Evolutionary conservation across 208 protist genomes (phyloP), one percentile per base, ranked within the genome.

Genomic region (Naegleria gruberi): DNA sequence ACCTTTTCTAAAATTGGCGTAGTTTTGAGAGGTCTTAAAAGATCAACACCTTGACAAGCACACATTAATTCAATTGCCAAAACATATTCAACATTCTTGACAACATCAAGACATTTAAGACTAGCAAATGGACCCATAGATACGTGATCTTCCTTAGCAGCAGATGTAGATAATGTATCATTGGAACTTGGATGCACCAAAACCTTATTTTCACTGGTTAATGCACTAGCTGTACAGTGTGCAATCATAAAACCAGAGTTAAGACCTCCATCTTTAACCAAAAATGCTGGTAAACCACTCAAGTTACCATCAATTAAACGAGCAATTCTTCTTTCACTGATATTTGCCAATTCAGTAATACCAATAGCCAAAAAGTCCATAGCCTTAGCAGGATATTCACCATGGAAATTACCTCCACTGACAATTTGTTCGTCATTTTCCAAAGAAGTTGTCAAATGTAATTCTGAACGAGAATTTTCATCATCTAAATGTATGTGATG

Each of bases 221-320:
- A 92, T 34, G 96, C 93, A 19, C 96, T 95, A 17, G 95, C 93
- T 12, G 96, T 97, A 89, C 93, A 97, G 77, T 98, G 96, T 0
- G 95, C 94, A 90, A 98, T 98, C 96, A 98, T 98, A 82, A 96
- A 98, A 43, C 96, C 96, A 34, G 92, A 95, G 65, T 98, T 96
- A 7, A 98, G 87, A 44, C 96, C 96, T 47, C 94, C 94, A 30
- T 96, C 89, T 45, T 93, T 34, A 0, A 97, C 94, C 30, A 98
- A 91, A 86, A 98, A 98, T 8, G 96, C 93, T 7, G 96, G 96
- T 10, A 98, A 90, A 30, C 91, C 90, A 55, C 89, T 93, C 5
- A 98, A 90, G 30, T 90, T 82, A 7, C 91, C 89, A 86, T 98
- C 97, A 37, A 94, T 91, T 7, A 98, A 73, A 41, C 96, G 92